These are phyloP conservation scores for Diaporthe longicolla DNA, from an alignment of 2,329 filamentous ascomycete genomes.

Conservation along the genomic window DNA sequence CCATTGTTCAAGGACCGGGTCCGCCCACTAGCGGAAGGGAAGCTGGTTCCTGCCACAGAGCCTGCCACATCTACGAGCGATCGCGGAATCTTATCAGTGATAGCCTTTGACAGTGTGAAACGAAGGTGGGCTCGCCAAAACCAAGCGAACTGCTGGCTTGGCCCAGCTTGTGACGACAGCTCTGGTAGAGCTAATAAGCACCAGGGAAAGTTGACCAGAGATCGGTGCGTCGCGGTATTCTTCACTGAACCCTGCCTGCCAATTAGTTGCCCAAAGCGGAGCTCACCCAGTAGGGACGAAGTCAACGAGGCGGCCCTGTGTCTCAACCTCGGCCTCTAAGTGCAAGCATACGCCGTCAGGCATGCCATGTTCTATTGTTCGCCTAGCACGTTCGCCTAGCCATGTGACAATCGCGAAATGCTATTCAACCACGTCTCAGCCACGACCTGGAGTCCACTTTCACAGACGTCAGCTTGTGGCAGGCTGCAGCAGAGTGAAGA, in stretches of 20 bases:
- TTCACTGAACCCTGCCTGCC: background rate
- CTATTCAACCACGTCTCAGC: background rate
- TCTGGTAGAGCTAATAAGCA: slow-evolving; percentile 18
- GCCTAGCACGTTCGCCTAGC: background rate
- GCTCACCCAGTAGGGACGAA: background rate
- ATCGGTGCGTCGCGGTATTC: slow-evolving; percentile 3
- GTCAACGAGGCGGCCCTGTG: background rate
- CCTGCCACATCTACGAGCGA: slow-evolving; percentile 16
- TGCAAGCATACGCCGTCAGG: slow-evolving; percentile 1
- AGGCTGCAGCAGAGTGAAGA: background rate
- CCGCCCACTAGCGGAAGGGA: background rate
- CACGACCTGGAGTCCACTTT: background rate
- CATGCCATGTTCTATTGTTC: background rate
- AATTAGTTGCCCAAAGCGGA: background rate
- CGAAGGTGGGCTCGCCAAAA: slow-evolving; percentile 20
- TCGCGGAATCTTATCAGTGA: slow-evolving; percentile 31
- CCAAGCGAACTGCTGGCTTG: slow-evolving; percentile 35
- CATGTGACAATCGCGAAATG: background rate
- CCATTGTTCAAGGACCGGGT: background rate
- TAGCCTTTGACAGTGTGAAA: slow-evolving; percentile 34
- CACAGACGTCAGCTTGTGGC: background rate
- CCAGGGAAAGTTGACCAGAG: background rate
- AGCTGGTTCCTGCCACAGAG: background rate
- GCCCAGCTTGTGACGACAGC: slow-evolving; percentile 26
- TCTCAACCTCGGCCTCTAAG: slow-evolving; percentile 8